Evolutionary conservation across 176 grass and related monocot species (phyloP).

Genomic region (Melocanna baccifera): DNA sequence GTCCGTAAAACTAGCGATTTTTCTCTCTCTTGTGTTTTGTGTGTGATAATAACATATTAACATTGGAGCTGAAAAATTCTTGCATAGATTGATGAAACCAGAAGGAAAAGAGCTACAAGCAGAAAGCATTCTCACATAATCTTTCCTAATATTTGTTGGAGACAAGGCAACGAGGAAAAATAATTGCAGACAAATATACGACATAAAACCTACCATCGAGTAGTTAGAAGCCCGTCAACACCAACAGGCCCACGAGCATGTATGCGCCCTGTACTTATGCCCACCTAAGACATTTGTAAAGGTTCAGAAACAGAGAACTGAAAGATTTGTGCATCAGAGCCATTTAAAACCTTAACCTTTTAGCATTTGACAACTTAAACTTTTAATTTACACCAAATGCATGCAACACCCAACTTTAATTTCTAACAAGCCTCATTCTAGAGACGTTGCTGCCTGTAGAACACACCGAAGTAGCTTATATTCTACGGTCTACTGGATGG

Average conservation of each 20-base stretch:
- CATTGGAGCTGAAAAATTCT: not conserved
- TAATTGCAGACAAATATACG: conserved; percentile 6
- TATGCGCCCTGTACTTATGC: conserved; percentile 98
- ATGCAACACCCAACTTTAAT: not conserved
- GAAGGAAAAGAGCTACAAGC: not conserved
- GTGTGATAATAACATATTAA: not conserved
- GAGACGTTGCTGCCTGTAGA: not conserved
- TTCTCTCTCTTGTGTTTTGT: not conserved
- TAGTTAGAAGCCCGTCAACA: conserved; percentile 88
- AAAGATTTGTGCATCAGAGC: not conserved
- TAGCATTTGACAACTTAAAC: not conserved
- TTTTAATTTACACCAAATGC: not conserved
- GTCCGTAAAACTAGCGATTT: not conserved
- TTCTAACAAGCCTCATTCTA: not conserved
- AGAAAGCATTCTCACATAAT: not conserved
- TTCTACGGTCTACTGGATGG: not conserved
- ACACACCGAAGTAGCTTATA: not conserved
- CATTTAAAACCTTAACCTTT: not conserved
- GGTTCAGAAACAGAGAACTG: not conserved
- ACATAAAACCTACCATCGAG: conserved; percentile 65
- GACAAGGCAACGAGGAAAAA: not conserved
- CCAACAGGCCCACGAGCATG: conserved; percentile 99
- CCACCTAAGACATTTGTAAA: conserved; percentile 68
- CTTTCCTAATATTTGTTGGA: not conserved
- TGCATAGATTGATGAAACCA: not conserved